A percentile compares a stretch with the other conserved stretches of the same genome.
Evolutionary conservation across 2,329 filamentous ascomycete species (phyloP).

Genomic region (Dactylellina cionopaga): DNA sequence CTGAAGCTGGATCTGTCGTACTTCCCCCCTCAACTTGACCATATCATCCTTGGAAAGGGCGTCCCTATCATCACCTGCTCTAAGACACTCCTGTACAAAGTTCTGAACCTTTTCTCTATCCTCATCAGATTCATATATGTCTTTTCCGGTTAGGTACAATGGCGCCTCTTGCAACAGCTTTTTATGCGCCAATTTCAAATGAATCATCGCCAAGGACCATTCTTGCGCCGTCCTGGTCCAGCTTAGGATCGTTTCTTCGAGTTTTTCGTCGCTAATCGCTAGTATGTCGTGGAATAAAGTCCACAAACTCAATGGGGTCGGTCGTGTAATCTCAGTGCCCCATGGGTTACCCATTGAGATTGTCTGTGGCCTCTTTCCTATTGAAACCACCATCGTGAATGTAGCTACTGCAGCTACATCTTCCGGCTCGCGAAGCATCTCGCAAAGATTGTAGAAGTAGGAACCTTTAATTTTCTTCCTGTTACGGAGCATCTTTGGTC

Average conservation of each 20-base stretch:
- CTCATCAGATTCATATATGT: constrained; percentile 19
- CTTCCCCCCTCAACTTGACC: constrained; percentile 9
- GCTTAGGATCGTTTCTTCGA: constrained; percentile 33
- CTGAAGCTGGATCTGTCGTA: not conserved
- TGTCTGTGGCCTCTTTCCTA: constrained; percentile 22
- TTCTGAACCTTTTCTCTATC: constrained; percentile 31
- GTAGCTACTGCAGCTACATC: constrained; percentile 18
- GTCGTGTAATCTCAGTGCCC: constrained; percentile 7
- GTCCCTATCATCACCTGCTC: constrained; percentile 20
- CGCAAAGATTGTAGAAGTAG: constrained; percentile 42
- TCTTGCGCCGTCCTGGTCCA: constrained; percentile 40
- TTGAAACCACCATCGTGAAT: constrained; percentile 28
- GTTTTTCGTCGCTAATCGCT: constrained; percentile 25
- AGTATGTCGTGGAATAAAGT: constrained; percentile 27
- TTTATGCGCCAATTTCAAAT: constrained; percentile 27
- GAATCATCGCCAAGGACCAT: constrained; percentile 35
- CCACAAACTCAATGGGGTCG: constrained; percentile 14
- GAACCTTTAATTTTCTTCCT: constrained; percentile 43
- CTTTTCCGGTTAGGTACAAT: constrained; percentile 17
- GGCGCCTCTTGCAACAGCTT: constrained; percentile 20
- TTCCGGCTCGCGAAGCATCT: constrained; percentile 30
- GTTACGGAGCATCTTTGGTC: constrained; percentile 40
- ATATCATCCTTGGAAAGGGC: constrained; percentile 2
- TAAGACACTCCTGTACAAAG: constrained; percentile 17
- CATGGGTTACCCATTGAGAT: constrained; percentile 10